Conservation (phyloP, 2,329 filamentous ascomycete species). For the Fusarium secorum region DNA sequence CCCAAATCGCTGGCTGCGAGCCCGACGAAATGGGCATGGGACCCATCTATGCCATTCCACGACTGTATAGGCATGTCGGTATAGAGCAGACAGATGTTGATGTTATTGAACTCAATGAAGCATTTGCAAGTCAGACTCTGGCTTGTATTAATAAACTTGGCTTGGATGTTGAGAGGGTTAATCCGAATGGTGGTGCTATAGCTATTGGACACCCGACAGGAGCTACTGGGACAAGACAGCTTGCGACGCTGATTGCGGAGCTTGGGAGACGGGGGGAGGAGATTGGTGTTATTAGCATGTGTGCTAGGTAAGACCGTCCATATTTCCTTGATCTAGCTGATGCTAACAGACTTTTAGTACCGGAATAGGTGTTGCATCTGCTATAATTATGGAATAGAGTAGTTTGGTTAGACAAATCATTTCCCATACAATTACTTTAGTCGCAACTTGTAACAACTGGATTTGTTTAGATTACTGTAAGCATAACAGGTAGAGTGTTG, state of each 20-base stretch:
- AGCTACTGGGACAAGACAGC: constrained; percentile 68
- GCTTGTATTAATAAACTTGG: constrained; percentile 76
- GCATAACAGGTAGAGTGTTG: accelerated
- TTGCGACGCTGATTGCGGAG: constrained; percentile 8
- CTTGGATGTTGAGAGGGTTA: constrained; percentile 74
- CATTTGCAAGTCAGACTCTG: constrained; percentile 69
- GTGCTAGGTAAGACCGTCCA: neutral
- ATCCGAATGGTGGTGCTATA: constrained; percentile 91
- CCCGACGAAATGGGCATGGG: constrained; percentile 95
- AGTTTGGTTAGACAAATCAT: accelerated
- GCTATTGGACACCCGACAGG: constrained; percentile 89
- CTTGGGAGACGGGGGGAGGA: neutral
- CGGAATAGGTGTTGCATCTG: neutral
- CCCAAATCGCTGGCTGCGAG: constrained; percentile 81
- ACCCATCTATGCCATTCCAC: constrained; percentile 83
- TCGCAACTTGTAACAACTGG: neutral
- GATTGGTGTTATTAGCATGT: constrained; percentile 26
- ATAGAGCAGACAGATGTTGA: constrained; percentile 73
- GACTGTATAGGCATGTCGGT: constrained; percentile 72
- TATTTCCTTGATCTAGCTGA: accelerated
- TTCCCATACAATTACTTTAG: accelerated
- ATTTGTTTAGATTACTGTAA: neutral
- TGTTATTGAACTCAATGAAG: constrained; percentile 93
- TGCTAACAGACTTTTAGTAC: neutral
- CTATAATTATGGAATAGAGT: neutral